Conservation (phyloP, 2,329 filamentous ascomycete genomes). For the Penicillium olsonii region DNA sequence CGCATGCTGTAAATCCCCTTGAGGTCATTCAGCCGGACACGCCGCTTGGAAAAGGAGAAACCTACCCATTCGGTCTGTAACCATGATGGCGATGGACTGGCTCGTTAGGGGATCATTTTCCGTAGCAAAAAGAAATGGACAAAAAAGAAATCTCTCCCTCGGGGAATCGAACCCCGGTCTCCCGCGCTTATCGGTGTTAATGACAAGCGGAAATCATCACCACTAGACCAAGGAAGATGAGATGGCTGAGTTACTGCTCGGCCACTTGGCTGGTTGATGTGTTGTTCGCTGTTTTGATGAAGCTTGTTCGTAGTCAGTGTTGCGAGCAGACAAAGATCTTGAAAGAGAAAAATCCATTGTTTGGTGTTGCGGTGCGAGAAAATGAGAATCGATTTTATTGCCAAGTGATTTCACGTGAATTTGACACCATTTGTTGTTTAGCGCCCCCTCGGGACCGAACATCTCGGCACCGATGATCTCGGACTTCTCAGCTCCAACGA, state of each 20-base stretch:
- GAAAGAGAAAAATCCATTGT: too few relatives aligned
- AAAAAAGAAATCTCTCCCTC: constrained; percentile 25
- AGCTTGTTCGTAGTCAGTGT: too few relatives aligned
- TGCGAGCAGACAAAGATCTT: too few relatives aligned
- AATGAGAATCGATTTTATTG: too few relatives aligned
- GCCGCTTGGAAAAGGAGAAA: constrained; percentile 47
- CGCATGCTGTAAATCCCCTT: constrained; percentile 47
- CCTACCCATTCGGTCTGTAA: constrained; percentile 55
- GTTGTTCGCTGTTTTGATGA: neutral
- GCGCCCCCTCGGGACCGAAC: neutral
- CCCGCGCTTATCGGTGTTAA: constrained; percentile 31
- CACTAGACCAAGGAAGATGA: constrained; percentile 32
- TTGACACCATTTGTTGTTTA: neutral
- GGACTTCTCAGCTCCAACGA: neutral
- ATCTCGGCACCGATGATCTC: neutral
- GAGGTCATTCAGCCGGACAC: constrained; percentile 50
- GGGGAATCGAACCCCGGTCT: constrained; percentile 40
- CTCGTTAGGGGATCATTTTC: too few relatives aligned
- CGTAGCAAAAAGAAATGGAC: neutral
- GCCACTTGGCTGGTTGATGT: constrained; percentile 26
- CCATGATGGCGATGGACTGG: too few relatives aligned
- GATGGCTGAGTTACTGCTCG: constrained; percentile 23
- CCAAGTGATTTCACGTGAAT: neutral
- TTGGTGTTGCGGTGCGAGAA: too few relatives aligned
- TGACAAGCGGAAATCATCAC: constrained; percentile 35